Percentiles rank a stretch among this genome's conserved stretches.
Evolutionary conservation across 345 rosid genomes (phyloP).

Genomic region (Leavenworthia alabamica): DNA sequence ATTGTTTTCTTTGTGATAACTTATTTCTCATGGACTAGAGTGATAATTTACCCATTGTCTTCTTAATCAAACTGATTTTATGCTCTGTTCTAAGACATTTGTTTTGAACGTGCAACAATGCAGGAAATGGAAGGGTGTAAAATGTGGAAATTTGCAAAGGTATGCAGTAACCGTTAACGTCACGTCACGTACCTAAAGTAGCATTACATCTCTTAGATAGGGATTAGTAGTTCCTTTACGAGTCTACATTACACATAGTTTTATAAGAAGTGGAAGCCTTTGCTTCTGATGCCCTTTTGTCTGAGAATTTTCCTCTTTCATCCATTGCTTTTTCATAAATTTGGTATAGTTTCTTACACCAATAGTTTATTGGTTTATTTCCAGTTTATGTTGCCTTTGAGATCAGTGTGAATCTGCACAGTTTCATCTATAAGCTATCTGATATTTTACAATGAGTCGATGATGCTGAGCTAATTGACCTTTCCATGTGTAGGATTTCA

Average conservation of each 20-base stretch:
- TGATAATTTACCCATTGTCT: not conserved
- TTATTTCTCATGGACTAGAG: not conserved
- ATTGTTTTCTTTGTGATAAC: constrained; percentile 6
- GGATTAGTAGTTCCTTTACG: constrained; percentile 5
- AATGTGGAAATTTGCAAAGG: constrained; percentile 23
- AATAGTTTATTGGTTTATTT: not conserved
- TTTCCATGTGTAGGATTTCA: constrained; percentile 39
- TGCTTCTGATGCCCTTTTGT: constrained; percentile 1
- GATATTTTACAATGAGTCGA: not conserved
- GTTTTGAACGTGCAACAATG: constrained; percentile 1
- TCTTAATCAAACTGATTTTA: not conserved
- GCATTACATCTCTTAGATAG: not conserved
- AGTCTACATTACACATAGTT: not conserved
- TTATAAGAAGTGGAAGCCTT: not conserved
- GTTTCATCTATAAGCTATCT: not conserved
- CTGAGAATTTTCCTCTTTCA: constrained; percentile 1
- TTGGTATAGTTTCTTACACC: not conserved
- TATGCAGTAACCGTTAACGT: not conserved
- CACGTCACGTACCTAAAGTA: not conserved
- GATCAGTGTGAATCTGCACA: not conserved
- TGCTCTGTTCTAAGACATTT: not conserved
- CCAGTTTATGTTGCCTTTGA: not conserved
- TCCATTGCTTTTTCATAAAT: not conserved
- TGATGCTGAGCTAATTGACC: not conserved
- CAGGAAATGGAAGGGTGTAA: constrained; percentile 33